Conservation (phyloP, 2,329 filamentous ascomycete genomes). For the Tolypocladium inflatum region DNA sequence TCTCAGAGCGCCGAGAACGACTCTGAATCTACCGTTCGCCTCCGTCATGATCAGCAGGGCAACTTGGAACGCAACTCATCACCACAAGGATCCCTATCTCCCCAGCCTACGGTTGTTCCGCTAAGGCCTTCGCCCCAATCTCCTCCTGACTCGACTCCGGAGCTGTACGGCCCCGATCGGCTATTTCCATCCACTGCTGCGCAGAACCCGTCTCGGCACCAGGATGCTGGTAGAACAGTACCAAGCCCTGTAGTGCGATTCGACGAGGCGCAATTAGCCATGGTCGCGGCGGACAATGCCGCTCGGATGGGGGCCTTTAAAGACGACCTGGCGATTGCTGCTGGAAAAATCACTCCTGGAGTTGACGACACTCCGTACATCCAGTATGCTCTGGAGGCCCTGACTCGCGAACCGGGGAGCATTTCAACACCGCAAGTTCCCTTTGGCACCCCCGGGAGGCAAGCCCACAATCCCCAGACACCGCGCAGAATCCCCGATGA, state of each 20-base stretch:
- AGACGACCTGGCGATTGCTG: constrained; percentile 41
- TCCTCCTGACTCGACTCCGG: constrained; percentile 27
- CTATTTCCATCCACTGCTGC: constrained; percentile 19
- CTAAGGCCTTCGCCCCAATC: constrained; percentile 20
- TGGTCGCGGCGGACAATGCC: constrained; percentile 24
- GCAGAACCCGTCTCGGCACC: constrained; percentile 10
- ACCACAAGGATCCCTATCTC: constrained; percentile 17
- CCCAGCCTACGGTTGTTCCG: constrained; percentile 23
- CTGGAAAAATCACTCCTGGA: constrained; percentile 57
- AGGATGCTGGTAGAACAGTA: constrained; percentile 1
- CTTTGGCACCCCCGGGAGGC: constrained; percentile 25
- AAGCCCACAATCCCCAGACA: constrained; percentile 18
- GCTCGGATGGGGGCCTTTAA: constrained; percentile 32
- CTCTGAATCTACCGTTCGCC: neutral
- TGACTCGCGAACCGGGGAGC: constrained; percentile 65
- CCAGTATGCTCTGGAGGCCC: constrained; percentile 78
- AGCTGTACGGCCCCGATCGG: constrained; percentile 35
- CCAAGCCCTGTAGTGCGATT: constrained; percentile 20
- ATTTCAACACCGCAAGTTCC: constrained; percentile 42
- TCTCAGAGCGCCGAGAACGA: neutral
- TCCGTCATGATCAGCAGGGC: neutral
- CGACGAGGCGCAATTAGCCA: constrained; percentile 28
- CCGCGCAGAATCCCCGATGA: constrained; percentile 10
- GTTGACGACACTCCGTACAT: constrained; percentile 83
- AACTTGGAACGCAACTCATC: neutral